A percentile compares a stretch with the other conserved stretches of the same genome.
Evolutionary conservation across 768 basidiomycete species (phyloP).

Genomic region (Suillus ampliporus): DNA sequence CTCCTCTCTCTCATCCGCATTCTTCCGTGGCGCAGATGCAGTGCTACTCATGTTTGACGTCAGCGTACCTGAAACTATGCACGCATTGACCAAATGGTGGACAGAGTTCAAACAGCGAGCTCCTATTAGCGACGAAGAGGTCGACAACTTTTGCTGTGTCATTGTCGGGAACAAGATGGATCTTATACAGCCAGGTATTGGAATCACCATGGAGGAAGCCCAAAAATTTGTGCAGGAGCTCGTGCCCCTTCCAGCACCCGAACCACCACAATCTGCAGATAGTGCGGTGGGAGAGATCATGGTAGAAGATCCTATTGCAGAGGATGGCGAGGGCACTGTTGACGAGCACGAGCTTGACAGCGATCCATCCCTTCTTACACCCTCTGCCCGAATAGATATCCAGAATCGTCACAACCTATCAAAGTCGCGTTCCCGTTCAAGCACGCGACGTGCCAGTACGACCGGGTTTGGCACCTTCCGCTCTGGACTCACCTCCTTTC

Average conservation of each 20-base stretch:
- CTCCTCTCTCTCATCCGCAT: constrained; percentile 79
- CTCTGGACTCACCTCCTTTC: constrained; percentile 65
- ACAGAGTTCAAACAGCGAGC: constrained; percentile 70
- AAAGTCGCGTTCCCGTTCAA: constrained; percentile 53
- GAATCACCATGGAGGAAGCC: constrained; percentile 50
- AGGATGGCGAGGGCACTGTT: constrained; percentile 12
- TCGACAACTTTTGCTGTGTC: constrained; percentile 69
- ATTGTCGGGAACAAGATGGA: constrained; percentile 84
- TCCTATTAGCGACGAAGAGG: constrained; percentile 68
- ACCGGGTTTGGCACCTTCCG: constrained; percentile 54
- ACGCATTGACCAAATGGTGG: constrained; percentile 77
- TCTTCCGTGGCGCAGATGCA: constrained; percentile 87
- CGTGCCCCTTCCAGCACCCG: constrained; percentile 45
- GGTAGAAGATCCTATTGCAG: constrained; percentile 22
- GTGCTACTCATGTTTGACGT: constrained; percentile 84
- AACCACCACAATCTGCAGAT: constrained; percentile 16
- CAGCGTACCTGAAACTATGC: constrained; percentile 64
- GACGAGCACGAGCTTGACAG: constrained; percentile 27
- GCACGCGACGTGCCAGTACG: constrained; percentile 47
- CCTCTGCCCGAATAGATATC: constrained; percentile 24
- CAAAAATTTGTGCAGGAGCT: constrained; percentile 60
- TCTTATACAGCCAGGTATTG: constrained; percentile 39
- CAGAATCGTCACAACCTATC: constrained; percentile 38
- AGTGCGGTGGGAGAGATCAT: constrained; percentile 18
- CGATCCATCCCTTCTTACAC: constrained; percentile 16